Evolutionary conservation across 805 yeast species (phyloP), one percentile per base, ranked within the genome.

Genomic region (Diddensiella santjacobensis): DNA sequence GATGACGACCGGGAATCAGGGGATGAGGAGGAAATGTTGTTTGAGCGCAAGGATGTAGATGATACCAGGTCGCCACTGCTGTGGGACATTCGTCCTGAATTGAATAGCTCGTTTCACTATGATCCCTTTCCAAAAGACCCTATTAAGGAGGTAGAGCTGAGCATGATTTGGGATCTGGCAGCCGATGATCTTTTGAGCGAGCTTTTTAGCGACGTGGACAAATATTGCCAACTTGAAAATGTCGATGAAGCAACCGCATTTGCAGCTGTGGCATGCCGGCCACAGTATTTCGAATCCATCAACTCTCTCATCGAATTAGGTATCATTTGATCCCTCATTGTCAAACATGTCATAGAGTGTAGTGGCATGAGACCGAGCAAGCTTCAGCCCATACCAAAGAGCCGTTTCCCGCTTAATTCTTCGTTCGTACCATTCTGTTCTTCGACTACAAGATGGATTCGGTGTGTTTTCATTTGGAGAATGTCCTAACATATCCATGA

Each of bases 1-100:
- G n/a, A n/a, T n/a, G n/a, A n/a, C n/a, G n/a, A 3, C 70, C 71
- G 36, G 71, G 48, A 2, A 72, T 64, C n/a, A 81, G 61, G 0
- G 31, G 31, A 26, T 8, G 13, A 26, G 13, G 31, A 26, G 31
- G 31, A 8, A 13, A 26, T 26, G 31, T 8, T 8, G 13, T 26
- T 26, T 13, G 31, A 26, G 8, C 13, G 8, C 31, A 26, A 26
- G 13, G 31, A 26, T 26, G 8, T 8, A 8, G 31, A 8, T 26
- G 8, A 26, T 13, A 13, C 31, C 31, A n/a, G n/a, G n/a, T n/a
- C n/a, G n/a, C n/a, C n/a, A 1, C 33, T 52, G 48, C 33, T 52
- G 42, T 50, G 47, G 49, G 50, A 47, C 8, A 31, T 33, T 13
- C 37, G 56, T 15, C 10, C 20, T n/a, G 56, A 53, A 40, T 17